Base-by-base conservation (phyloP, 1,284 basidiomycete genomes). In the Sporisorium graminicola region DNA sequence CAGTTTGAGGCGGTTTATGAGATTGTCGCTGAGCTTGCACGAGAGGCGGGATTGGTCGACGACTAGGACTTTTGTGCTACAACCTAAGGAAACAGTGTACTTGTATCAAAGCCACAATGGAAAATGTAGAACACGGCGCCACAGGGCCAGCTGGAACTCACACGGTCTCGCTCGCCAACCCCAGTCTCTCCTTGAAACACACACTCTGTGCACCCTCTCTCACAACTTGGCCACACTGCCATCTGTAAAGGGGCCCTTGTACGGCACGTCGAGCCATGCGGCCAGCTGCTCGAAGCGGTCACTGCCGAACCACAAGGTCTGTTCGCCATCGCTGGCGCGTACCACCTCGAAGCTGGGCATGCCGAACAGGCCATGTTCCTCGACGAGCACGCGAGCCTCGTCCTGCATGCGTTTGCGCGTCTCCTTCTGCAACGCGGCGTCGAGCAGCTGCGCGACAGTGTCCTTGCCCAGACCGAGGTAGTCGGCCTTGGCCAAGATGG, bases 201-300 rank as follows among this genome's bases (percentile, higher is more conserved):
- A n/a, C n/a, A n/a, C n/a, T n/a, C n/a, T n/a, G n/a, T n/a, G n/a
- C n/a, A n/a, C n/a, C n/a, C n/a, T n/a, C n/a, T n/a, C 9, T 50
- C 59, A 79, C 29, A 79, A 63, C 54, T 76, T 76, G 2, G 77
- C 58, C 9, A 71, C 50, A 9, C 44, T 53, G 8, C 67, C 67
- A 56, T 81, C 67, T 6, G 74, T 75, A 61, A 79, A 77, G 8
- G 78, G 78, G 0, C 80, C 80, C 20, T 75, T 71, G 67, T 80
- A 82, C 12, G 72, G 69, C 18, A 57, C 35, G 6, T 61, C 63
- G 13, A 82, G 47, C 56, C 61, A 79, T 13, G 78, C 74, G 6
- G 78, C 80, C 35, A 82, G 55, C 58, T 79, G 80, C 58, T 81
- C 80, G 50, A 78, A 76, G 10, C 80, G 37, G 46, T 81, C 80